Conservation (phyloP, 1,284 basidiomycete species). For the Phellinidium pouzarii region DNA sequence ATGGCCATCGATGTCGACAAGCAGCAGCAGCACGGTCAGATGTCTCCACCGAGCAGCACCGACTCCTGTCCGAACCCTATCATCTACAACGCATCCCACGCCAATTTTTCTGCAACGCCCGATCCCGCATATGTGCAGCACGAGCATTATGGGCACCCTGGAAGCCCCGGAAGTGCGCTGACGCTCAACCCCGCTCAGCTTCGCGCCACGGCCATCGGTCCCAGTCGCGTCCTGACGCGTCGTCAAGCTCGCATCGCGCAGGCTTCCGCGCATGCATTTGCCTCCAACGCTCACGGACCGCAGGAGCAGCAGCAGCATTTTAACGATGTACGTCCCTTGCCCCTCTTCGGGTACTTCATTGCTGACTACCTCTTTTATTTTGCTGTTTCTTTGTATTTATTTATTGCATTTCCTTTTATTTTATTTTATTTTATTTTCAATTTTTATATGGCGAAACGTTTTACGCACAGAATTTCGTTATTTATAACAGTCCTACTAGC, state of each 20-base stretch:
- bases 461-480: background rate
- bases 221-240: slow-evolving; percentile 19
- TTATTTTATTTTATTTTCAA: background rate
- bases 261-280: slow-evolving; percentile 2
- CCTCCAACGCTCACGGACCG: background rate
- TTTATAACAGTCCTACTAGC: background rate
- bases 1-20: slow-evolving; percentile 11
- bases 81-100: slow-evolving; percentile 1
- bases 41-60: slow-evolving; percentile 8
- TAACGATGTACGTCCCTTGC: slow-evolving; percentile 7
- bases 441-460: background rate
- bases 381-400: no score
- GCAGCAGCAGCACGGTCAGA: slow-evolving; percentile 1
- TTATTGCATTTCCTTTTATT: background rate
- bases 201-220: slow-evolving; percentile 9
- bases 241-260: slow-evolving; percentile 16
- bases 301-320: slow-evolving; percentile 1
- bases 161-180: slow-evolving; percentile 1
- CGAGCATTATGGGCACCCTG: background rate
- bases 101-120: background rate
- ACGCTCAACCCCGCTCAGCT: slow-evolving; percentile 13
- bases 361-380: background rate
- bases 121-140: background rate
- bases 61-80: background rate
- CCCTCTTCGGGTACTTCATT: background rate